These are phyloP conservation scores for Exophiala aquamarina DNA, from an alignment of 2,329 filamentous ascomycete genomes.

Conservation along the genomic window DNA sequence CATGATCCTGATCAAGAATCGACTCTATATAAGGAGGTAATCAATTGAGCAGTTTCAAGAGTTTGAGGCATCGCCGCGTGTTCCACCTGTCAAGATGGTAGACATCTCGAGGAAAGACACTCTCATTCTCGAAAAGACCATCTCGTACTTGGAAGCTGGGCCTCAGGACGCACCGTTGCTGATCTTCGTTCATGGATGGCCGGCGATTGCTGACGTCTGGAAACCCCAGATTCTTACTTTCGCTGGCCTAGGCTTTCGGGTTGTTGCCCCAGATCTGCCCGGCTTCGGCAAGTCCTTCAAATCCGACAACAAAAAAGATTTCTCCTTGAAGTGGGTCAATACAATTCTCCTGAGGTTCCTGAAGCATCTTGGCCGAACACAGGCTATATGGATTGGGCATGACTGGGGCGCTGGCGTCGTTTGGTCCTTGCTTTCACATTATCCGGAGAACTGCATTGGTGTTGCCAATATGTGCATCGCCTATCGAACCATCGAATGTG, in stretches of 20 bases:
- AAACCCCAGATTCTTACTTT: constrained; percentile 41
- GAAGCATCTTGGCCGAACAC: constrained; percentile 15
- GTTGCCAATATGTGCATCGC: constrained; percentile 38
- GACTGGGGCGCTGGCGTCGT: constrained; percentile 23
- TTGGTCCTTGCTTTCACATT: constrained; percentile 19
- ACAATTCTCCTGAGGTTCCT: constrained; percentile 6
- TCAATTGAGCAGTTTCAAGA: too few relatives aligned
- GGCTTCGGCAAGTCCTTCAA: constrained; percentile 34
- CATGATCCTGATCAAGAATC: too few relatives aligned
- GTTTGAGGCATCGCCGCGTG: too few relatives aligned
- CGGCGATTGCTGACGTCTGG: constrained; percentile 49
- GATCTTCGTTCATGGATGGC: constrained; percentile 52
- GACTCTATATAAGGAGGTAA: too few relatives aligned
- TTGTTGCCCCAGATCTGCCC: constrained; percentile 41
- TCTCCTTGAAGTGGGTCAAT: constrained; percentile 13
- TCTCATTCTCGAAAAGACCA: constrained; percentile 7
- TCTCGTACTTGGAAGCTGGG: constrained; percentile 18
- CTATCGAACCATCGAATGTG: constrained; percentile 43
- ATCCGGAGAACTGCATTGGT: constrained; percentile 17
- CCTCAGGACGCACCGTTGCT: constrained; percentile 14
- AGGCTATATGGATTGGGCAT: constrained; percentile 29
- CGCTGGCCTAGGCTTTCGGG: constrained; percentile 39
- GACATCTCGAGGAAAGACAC: constrained; percentile 8
- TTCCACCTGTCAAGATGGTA: background rate
- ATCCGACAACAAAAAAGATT: constrained; percentile 9